Percentiles rank a stretch among this genome's conserved stretches.
phyloP scores from a whole-genome alignment of 2,329 filamentous ascomycete species.

The Penicillium palitans region DNA sequence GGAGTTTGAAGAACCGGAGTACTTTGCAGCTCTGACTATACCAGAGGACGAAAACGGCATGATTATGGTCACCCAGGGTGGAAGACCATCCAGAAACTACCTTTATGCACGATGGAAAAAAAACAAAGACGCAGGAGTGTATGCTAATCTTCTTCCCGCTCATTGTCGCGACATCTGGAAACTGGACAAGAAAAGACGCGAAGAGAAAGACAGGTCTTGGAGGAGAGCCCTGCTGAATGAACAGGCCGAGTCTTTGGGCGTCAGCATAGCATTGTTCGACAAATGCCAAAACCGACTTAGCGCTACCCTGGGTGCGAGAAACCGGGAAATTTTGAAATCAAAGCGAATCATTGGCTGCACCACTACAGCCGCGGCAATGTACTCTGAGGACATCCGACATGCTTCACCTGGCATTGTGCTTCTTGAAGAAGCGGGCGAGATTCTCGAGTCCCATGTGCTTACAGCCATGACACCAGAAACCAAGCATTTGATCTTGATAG shows the following conservation, averaged over 20 bases:
- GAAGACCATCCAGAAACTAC: conserved; percentile 52
- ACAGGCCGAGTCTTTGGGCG: conserved; percentile 34
- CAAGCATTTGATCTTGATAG: conserved; percentile 68
- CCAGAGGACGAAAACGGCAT: conserved; percentile 52
- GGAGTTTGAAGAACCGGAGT: conserved; percentile 56
- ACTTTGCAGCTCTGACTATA: conserved; percentile 58
- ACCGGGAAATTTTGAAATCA: conserved; percentile 43
- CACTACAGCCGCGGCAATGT: conserved; percentile 68
- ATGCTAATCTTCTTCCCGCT: conserved; percentile 46
- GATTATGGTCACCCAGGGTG: conserved; percentile 45
- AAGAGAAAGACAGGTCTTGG: conserved; percentile 47
- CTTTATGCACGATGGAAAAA: conserved; percentile 56
- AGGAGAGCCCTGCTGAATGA: conserved; percentile 52
- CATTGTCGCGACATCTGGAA: conserved; percentile 39
- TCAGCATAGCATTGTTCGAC: conserved; percentile 15
- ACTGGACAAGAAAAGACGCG: conserved; percentile 45
- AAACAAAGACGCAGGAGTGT: conserved; percentile 50
- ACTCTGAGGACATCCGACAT: conserved; percentile 55
- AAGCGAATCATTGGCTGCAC: conserved; percentile 69
- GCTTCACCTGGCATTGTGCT: conserved; percentile 61
- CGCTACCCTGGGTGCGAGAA: conserved; percentile 16
- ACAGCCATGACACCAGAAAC: conserved; percentile 57
- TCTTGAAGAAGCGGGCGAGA: conserved; percentile 73
- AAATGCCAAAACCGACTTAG: conserved; percentile 14
- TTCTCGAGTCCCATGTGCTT: conserved; percentile 67